Percentiles rank a stretch among this genome's conserved stretches.
Evolutionary conservation across 306 rosid species (phyloP).

Genomic region (Citrullus mucosospermus): DNA sequence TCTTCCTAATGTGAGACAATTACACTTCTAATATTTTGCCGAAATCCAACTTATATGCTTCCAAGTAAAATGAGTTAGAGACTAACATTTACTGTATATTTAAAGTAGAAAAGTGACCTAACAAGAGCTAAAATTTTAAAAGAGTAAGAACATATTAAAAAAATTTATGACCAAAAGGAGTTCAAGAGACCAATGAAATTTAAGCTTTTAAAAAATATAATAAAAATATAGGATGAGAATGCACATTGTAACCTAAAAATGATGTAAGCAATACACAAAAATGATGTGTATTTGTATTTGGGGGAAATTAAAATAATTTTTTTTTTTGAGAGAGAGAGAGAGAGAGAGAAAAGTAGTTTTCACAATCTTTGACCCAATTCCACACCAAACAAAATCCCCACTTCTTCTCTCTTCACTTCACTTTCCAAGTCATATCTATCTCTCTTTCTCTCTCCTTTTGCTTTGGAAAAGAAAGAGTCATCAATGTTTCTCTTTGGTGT

Average conservation of each 20-base stretch:
- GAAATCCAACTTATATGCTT: too few relatives aligned
- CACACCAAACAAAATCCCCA: constrained; percentile 1
- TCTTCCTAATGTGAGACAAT: too few relatives aligned
- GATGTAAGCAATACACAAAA: constrained; percentile 5
- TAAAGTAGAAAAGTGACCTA: too few relatives aligned
- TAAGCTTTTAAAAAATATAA: too few relatives aligned
- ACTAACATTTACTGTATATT: too few relatives aligned
- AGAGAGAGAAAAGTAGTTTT: neutral
- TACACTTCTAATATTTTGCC: too few relatives aligned
- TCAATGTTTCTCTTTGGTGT: neutral
- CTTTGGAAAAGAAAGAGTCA: neutral
- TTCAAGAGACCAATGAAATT: too few relatives aligned
- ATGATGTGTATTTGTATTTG: neutral
- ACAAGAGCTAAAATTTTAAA: too few relatives aligned
- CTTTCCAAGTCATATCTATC: neutral
- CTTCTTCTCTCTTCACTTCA: neutral
- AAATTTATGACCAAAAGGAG: too few relatives aligned
- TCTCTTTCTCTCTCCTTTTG: neutral
- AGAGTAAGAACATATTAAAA: too few relatives aligned
- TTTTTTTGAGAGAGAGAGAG: neutral
- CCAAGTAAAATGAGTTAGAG: too few relatives aligned
- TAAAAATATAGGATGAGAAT: too few relatives aligned
- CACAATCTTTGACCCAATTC: neutral
- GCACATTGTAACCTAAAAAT: neutral
- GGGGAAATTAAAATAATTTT: neutral